Base-by-base conservation (phyloP, 2,329 filamentous ascomycete species). In the Elsinoe arachidis region DNA sequence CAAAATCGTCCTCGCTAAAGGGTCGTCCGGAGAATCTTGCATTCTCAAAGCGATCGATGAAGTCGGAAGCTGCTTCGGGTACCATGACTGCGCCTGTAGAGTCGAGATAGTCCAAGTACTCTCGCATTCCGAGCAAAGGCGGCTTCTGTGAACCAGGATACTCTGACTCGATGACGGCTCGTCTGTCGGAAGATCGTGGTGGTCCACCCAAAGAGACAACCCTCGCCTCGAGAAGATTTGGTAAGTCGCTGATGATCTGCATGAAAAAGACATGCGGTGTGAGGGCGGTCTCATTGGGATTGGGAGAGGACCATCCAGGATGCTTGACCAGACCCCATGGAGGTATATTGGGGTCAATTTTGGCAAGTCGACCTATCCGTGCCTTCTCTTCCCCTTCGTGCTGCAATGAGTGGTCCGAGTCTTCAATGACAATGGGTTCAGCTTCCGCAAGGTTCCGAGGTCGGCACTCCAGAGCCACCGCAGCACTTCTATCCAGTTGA, bases 161-260 rank as follows among this genome's bases (percentile, higher is more conserved):
- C 11, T 91, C 71, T 3, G 80, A 81, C 5, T 91, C 81, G 1
- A 88, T 83, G 33, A 84, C 80, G 10, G 81, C 76, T 64, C 91
- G 85, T 1, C 87, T 80, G 19, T 78, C 56, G 60, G 62, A 63
- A 70, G 56, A 53, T 70, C 61, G 59, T 67, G 14, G 72, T 74
- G 58, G 11, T 61, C 2, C 71, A 70, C 15, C 89, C 37, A 96
- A 80, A 0, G 88, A 90, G n/a, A 96, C 83, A 1, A 90, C 92
- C 70, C 92, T 92, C 9, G 89, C 92, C 74, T 97, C 92, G 61
- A 97, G 88, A 26, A 97, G 78, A 67, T 95, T 86, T 1, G 91
- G 89, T 21, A 99, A 78, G 71, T 97, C 92, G 37, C 81, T 79
- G 15, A 96, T 78, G 21, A 99, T 89, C 1, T 84, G 83, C 64